These are phyloP conservation scores for Populus simonii DNA, from an alignment of 345 rosid genomes.

Conservation along the genomic window DNA sequence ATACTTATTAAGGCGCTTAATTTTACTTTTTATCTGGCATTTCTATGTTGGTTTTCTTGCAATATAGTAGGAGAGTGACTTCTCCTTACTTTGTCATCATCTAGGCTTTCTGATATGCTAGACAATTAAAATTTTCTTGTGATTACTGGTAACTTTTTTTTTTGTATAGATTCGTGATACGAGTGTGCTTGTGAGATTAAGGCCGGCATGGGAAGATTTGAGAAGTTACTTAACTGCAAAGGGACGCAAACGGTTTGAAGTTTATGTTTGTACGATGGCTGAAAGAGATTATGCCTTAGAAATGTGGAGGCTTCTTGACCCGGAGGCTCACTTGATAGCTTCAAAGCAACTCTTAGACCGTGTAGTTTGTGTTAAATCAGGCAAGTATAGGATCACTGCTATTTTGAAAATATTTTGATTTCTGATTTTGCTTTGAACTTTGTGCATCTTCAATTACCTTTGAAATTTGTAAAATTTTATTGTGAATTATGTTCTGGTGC, in stretches of 20 bases:
- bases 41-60: not conserved
- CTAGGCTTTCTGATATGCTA: not conserved
- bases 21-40: not conserved
- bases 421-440: not conserved
- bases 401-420: slow-evolving; percentile 5
- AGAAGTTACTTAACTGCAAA: slow-evolving; percentile 90
- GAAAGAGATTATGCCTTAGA: slow-evolving; percentile 99
- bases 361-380: slow-evolving; percentile 92
- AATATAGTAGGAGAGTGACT: not conserved
- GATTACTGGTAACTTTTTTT: slow-evolving; percentile 8
- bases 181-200: slow-evolving; percentile 96
- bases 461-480: not conserved
- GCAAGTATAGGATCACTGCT: slow-evolving; percentile 30
- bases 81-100: not conserved
- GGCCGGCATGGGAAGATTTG: slow-evolving; percentile 98
- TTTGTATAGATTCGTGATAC: slow-evolving; percentile 84
- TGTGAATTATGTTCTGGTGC: not conserved
- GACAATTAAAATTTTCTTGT: not conserved
- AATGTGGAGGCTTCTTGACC: slow-evolving; percentile 99
- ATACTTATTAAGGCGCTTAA: not conserved
- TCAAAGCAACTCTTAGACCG: slow-evolving; percentile 74
- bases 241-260: slow-evolving; percentile 95
- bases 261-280: slow-evolving; percentile 99
- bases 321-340: slow-evolving; percentile 70
- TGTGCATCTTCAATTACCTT: not conserved